Evolutionary conservation across 2,329 filamentous ascomycete species (phyloP), one percentile per base, ranked within the genome.

Genomic region (Talaromyces sp.): DNA sequence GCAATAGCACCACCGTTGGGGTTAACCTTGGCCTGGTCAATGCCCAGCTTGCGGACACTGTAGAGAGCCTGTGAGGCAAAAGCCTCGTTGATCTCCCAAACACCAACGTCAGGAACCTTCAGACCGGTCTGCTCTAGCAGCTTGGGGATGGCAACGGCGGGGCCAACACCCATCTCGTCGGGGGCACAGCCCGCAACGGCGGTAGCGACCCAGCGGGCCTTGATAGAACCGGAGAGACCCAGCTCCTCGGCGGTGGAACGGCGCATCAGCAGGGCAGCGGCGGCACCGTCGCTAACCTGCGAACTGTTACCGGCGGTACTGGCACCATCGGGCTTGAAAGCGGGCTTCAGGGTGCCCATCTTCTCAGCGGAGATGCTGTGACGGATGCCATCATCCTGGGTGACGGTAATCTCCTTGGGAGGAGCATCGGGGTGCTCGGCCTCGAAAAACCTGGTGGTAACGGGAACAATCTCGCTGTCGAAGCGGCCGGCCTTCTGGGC

Each of bases 61-160:
- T 96, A 83, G 47, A 87, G 66, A 35, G 83, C 82, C 66, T 86
- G 84, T 44, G 78, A 82, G 4, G 83, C 84, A 69, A 87, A 87
- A 13, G 84, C 84, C 82, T 97, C 92, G 72, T 97, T 97, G 73
- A 97, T 88, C 79, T 97, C 92, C 91, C 91, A 97, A 9, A 94
- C 78, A 32, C 87, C 82, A 0, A 97, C 84, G 52, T 97, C 90
- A 2, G 80, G 77, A 11, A 78, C 86, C 39, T 75, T 68, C 13
- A 97, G 70, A 0, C 86, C 90, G 1, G 87, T 82, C 55, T 84
- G 83, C 16, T 77, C 71, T n/a, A 97, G 79, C 17, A 96, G 79
- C 69, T 87, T 89, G 6, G 92, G 92, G 47, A 97, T 93, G 0
- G 90, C 92, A 24, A 96, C 68, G 0, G 91, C 90, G 0, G 93